Conservation (phyloP, 495 filamentous ascomycete genomes). For the Penicillium odoratum region DNA sequence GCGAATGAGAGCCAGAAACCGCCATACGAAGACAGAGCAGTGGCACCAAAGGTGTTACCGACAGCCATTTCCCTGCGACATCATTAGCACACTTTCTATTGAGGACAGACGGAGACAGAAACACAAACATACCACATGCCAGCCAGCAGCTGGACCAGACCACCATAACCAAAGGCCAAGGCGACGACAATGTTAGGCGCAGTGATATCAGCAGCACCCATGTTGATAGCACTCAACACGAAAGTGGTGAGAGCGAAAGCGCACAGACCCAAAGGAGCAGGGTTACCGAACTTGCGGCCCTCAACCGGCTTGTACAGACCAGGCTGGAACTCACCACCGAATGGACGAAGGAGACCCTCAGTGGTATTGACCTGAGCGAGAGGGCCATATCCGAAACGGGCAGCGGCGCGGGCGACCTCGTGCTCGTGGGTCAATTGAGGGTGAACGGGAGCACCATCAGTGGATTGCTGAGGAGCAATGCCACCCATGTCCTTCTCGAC, state of each 20-base stretch:
- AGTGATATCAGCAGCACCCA: constrained; percentile 59
- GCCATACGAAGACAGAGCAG: constrained; percentile 92
- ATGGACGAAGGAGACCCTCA: constrained; percentile 69
- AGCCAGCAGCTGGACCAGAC: constrained; percentile 86
- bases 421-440: constrained; percentile 48
- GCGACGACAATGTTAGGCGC: constrained; percentile 69
- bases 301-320: constrained; percentile 80
- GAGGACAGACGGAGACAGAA: background rate
- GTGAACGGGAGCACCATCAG: constrained; percentile 21
- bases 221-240: constrained; percentile 84
- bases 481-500: constrained; percentile 41
- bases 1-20: constrained; percentile 96
- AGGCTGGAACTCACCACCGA: constrained; percentile 95
- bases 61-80: constrained; percentile 89
- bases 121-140: constrained; percentile 88
- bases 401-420: constrained; percentile 44
- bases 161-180: constrained; percentile 77
- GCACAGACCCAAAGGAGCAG: constrained; percentile 78
- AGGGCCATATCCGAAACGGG: constrained; percentile 61
- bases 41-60: constrained; percentile 97
- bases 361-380: constrained; percentile 67
- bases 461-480: constrained; percentile 7
- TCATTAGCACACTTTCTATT: background rate
- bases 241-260: constrained; percentile 98
- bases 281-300: constrained; percentile 82